Evolutionary conservation across 768 basidiomycete genomes (phyloP).

Genomic region (Russula earlei): DNA sequence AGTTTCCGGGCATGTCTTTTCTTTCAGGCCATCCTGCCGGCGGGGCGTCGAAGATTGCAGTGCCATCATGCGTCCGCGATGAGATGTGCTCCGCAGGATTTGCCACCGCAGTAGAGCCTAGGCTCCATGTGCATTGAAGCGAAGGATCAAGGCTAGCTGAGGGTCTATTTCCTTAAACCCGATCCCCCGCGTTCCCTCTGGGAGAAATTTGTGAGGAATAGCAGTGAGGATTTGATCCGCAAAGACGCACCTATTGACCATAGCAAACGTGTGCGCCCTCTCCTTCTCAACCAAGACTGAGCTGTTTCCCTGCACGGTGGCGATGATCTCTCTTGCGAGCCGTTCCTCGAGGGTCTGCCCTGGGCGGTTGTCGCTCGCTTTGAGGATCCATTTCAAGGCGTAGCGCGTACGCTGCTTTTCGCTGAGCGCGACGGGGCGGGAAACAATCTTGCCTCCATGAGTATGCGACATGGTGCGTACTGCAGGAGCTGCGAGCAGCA

Average conservation of each 20-base stretch:
- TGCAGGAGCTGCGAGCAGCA: conserved; percentile 59
- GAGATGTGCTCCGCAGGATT: not conserved
- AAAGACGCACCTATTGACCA: conserved; percentile 61
- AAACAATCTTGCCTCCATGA: conserved; percentile 53
- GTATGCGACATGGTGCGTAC: conserved; percentile 52
- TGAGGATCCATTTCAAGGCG: conserved; percentile 64
- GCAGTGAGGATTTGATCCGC: too few species aligned
- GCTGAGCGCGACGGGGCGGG: conserved; percentile 60
- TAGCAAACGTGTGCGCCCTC: conserved; percentile 56
- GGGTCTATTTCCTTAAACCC: not conserved
- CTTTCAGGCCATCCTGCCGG: not conserved
- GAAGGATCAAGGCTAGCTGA: not conserved
- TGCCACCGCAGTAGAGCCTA: not conserved
- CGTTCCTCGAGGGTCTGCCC: conserved; percentile 57
- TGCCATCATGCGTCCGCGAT: not conserved
- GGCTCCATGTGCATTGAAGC: not conserved
- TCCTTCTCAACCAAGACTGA: conserved; percentile 51
- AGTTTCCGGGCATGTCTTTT: not conserved
- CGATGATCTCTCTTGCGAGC: conserved; percentile 71
- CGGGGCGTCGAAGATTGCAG: not conserved
- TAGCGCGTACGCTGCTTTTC: conserved; percentile 71
- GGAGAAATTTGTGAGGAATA: not conserved
- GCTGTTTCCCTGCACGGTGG: conserved; percentile 54
- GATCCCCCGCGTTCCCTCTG: conserved; percentile 17
- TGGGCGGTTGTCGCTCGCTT: conserved; percentile 45